A percentile compares a stretch with the other conserved stretches of the same genome.
Evolutionary conservation across 768 basidiomycete genomes (phyloP).

Genomic region (Mycena sanguinolenta): DNA sequence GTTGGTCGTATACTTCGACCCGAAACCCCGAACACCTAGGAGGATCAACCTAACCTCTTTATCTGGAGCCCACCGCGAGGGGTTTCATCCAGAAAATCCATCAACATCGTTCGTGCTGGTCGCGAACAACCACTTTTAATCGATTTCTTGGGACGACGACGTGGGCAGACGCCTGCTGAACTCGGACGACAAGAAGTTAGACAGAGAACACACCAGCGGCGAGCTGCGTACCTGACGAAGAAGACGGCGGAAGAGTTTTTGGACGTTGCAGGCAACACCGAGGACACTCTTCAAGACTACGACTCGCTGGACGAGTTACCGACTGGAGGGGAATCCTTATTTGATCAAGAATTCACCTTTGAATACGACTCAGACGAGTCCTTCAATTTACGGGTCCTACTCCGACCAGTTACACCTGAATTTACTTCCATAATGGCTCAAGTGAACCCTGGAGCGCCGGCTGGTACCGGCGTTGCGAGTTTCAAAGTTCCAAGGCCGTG

Average conservation of each 20-base stretch:
- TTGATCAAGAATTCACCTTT: neutral
- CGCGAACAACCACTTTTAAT: neutral
- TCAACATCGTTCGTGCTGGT: constrained; percentile 1
- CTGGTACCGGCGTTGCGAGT: constrained; percentile 18
- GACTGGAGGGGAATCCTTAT: neutral
- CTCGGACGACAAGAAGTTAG: constrained; percentile 9
- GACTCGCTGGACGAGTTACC: constrained; percentile 1
- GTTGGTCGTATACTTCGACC: too few species aligned
- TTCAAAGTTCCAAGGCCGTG: constrained; percentile 27
- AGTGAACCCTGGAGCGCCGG: too few species aligned
- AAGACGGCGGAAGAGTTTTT: neutral
- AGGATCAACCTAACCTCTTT: too few species aligned
- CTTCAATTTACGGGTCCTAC: neutral
- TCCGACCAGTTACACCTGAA: constrained; percentile 10
- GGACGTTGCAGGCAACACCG: constrained; percentile 15
- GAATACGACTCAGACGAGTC: constrained; percentile 12
- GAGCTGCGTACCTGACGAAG: constrained; percentile 1
- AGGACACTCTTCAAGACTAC: too few species aligned
- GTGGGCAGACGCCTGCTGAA: too few species aligned
- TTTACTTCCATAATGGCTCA: neutral
- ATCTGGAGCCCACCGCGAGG: constrained; percentile 35
- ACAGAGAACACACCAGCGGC: neutral
- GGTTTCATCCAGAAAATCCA: constrained; percentile 28
- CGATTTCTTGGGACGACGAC: too few species aligned
- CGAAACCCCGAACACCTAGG: too few species aligned